A percentile compares a stretch with the other conserved stretches of the same genome.
These are phyloP conservation scores for Camellia oleifera DNA, from an alignment of 179 eudicot species.

Conservation along the genomic window DNA sequence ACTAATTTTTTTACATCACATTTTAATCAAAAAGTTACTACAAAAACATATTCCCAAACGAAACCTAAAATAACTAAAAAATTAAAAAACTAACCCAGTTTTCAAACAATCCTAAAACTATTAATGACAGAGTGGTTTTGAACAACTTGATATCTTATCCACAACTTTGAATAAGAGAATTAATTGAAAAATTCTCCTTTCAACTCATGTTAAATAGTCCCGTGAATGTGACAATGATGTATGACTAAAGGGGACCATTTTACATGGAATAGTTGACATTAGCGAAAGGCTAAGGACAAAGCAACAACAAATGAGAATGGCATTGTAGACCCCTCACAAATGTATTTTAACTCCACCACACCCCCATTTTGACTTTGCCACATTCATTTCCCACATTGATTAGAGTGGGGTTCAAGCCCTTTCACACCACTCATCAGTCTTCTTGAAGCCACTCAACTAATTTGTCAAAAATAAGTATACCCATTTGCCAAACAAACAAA, in stretches of 20 bases:
- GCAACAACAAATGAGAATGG: not conserved
- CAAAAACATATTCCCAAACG: too few species aligned
- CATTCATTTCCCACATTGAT: not conserved
- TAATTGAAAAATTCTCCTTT: too few species aligned
- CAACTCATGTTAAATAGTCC: not conserved
- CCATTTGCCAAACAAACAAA: too few species aligned
- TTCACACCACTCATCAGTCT: not conserved
- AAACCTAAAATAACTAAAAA: too few species aligned
- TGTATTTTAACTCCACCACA: not conserved
- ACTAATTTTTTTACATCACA: too few species aligned
- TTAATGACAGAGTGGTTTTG: too few species aligned
- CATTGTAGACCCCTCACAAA: too few species aligned
- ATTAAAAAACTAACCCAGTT: too few species aligned
- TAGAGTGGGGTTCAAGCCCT: slow-evolving; percentile 1
- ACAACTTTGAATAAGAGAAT: too few species aligned
- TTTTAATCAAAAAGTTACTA: too few species aligned
- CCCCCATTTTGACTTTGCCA: slow-evolving; percentile 16
- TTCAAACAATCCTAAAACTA: too few species aligned
- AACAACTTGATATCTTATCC: too few species aligned
- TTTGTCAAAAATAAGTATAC: not conserved
- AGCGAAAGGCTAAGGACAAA: not conserved
- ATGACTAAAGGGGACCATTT: slow-evolving; percentile 12
- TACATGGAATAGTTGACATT: slow-evolving; percentile 27
- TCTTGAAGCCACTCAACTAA: not conserved
- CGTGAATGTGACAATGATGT: not conserved